A percentile compares a stretch with the other conserved stretches of the same genome.
phyloP scores from a whole-genome alignment of 176 grass and related monocot genomes.

The Carex pumila region DNA sequence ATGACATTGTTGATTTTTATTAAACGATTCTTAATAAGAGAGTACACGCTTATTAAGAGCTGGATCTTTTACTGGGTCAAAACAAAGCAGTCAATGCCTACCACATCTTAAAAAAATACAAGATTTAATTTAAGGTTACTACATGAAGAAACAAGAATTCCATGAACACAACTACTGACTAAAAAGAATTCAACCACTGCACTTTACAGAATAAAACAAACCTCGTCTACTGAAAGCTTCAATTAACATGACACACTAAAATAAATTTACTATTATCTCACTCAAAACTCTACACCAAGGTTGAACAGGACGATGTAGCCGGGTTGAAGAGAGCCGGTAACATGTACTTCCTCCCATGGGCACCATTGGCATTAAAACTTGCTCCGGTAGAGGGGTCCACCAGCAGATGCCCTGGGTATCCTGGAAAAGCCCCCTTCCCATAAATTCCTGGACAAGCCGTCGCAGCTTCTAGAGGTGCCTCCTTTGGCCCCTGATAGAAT shows the following conservation, averaged over 20 bases:
- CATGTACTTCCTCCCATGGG: conserved; percentile 23
- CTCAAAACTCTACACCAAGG: conserved; percentile 14
- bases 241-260: background rate
- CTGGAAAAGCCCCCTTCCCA: conserved; percentile 24
- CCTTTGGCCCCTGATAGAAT: conserved; percentile 26
- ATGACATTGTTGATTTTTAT: background rate
- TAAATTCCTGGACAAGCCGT: conserved; percentile 30
- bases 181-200: background rate
- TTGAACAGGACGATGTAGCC: conserved; percentile 18
- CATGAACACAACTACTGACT: background rate
- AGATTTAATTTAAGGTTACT: background rate
- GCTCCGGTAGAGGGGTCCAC: conserved; percentile 12
- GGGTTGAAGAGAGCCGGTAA: conserved; percentile 29
- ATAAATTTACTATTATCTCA: background rate
- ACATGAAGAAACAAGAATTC: background rate
- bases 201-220: background rate
- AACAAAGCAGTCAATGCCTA: background rate
- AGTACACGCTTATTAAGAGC: background rate
- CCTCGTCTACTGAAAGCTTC: background rate
- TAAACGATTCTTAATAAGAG: background rate
- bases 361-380: conserved; percentile 24
- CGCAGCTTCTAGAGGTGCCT: conserved; percentile 24
- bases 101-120: background rate
- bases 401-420: conserved; percentile 20
- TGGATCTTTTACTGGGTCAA: background rate